These are phyloP conservation scores for Phytopythium chamaehyphon DNA, from an alignment of 352 stramenopile genomes.

Conservation along the genomic window DNA sequence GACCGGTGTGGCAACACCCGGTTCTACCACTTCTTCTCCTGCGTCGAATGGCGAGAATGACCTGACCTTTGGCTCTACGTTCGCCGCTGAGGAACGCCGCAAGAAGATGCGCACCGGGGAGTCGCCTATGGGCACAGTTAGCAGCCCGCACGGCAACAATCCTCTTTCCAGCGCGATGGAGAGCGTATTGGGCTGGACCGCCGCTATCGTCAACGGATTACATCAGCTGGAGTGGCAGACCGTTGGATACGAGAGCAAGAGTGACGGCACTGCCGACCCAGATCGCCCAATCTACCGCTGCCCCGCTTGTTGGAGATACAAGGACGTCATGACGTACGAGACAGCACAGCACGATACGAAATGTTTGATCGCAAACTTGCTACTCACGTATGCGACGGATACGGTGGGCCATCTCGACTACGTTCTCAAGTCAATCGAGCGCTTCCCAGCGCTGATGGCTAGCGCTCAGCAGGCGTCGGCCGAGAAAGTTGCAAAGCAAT, in stretches of 20 bases:
- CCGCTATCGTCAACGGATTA: constrained; percentile 65
- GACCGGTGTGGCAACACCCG: constrained; percentile 53
- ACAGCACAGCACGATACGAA: constrained; percentile 80
- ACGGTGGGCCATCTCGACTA: constrained; percentile 75
- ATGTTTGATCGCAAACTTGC: constrained; percentile 77
- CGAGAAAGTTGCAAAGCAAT: constrained; percentile 44
- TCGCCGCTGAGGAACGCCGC: constrained; percentile 57
- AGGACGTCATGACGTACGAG: constrained; percentile 83
- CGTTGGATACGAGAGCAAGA: constrained; percentile 75
- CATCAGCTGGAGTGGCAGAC: constrained; percentile 82
- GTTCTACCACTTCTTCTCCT: constrained; percentile 62
- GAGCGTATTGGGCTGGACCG: constrained; percentile 67
- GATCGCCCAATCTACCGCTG: constrained; percentile 81
- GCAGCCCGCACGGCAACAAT: constrained; percentile 25
- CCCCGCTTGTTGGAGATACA: constrained; percentile 80
- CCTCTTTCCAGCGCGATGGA: constrained; percentile 69
- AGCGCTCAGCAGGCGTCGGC: constrained; percentile 34
- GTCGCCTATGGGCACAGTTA: constrained; percentile 12
- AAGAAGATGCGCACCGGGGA: constrained; percentile 59
- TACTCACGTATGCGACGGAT: constrained; percentile 77
- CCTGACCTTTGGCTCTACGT: constrained; percentile 43
- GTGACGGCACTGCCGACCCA: constrained; percentile 56
- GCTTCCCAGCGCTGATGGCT: constrained; percentile 58
- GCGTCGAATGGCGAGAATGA: constrained; percentile 69
- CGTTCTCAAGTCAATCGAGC: constrained; percentile 75